phyloP scores from a whole-genome alignment of 2,329 filamentous ascomycete species.

The Colletotrichum sp. region DNA sequence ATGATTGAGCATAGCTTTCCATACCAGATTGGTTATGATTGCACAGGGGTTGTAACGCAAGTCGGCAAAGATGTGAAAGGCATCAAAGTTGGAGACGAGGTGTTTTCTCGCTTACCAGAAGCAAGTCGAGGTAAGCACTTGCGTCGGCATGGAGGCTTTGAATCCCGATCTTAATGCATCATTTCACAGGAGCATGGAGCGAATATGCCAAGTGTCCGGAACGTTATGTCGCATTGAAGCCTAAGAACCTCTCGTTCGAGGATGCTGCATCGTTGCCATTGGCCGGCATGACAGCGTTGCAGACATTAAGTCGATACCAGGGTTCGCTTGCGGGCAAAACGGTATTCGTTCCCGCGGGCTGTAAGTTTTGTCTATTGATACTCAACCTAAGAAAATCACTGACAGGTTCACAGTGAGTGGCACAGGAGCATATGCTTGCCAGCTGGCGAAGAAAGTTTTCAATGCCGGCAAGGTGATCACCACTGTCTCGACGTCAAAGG shows the following conservation, averaged over 20 bases:
- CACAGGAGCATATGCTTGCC: neutral
- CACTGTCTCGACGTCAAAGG: neutral
- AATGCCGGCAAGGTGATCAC: neutral
- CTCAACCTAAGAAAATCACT: neutral
- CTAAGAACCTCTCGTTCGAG: neutral
- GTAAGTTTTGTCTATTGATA: neutral
- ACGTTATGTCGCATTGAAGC: neutral
- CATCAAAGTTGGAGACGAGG: neutral
- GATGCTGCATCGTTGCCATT: neutral
- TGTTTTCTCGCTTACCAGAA: neutral
- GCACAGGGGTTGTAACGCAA: neutral
- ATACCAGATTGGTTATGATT: neutral
- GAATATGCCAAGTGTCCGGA: neutral
- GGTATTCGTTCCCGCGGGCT: neutral
- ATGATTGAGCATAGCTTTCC: neutral
- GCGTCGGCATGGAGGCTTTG: accelerated
- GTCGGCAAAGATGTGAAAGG: neutral
- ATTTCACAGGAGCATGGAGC: neutral
- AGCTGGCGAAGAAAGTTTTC: neutral
- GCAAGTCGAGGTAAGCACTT: neutral
- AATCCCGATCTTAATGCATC: accelerated
- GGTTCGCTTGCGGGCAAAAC: neutral
- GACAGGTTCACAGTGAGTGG: neutral
- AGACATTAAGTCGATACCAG: neutral
- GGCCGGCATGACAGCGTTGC: neutral